Evolutionary conservation across 1,139 yeast species (phyloP).

Genomic region (Pichiaceae sp.): DNA sequence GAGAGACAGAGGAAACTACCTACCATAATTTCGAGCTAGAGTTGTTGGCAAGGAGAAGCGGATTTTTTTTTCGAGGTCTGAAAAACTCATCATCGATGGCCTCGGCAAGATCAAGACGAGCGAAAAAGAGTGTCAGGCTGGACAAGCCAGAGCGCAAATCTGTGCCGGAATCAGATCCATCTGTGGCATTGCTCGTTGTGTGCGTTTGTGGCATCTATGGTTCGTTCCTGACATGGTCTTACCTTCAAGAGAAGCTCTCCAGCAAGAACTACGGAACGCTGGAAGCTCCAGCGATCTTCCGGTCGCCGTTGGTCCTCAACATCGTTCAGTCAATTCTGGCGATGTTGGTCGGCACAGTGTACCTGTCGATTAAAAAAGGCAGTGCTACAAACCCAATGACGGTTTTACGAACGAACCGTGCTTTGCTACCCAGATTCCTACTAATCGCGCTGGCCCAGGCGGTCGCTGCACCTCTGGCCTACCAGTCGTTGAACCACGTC

Average conservation of each 20-base stretch:
- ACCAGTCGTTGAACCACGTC: slow-evolving; percentile 69
- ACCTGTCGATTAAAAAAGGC: slow-evolving; percentile 34
- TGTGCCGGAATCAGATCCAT: neutral
- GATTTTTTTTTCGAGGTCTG: no score
- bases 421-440: slow-evolving; percentile 35
- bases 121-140: no score
- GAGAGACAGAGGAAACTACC: neutral
- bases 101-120: no score
- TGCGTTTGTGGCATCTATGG: slow-evolving; percentile 74
- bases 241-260: slow-evolving; percentile 80
- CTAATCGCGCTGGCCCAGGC: slow-evolving; percentile 74
- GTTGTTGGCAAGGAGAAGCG: no score
- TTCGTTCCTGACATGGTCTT: slow-evolving; percentile 85
- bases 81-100: no score
- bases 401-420: slow-evolving; percentile 21
- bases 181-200: slow-evolving; percentile 17
- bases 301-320: slow-evolving; percentile 71
- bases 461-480: slow-evolving; percentile 72
- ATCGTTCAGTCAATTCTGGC: slow-evolving; percentile 70
- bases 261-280: slow-evolving; percentile 64
- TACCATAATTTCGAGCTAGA: neutral
- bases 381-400: slow-evolving; percentile 23
- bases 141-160: no score
- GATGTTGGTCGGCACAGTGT: slow-evolving; percentile 54
- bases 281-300: slow-evolving; percentile 30